A percentile compares a stretch with the other conserved stretches of the same genome.
phyloP scores from a whole-genome alignment of 192 early-diverging fungal genomes.

The Entophlyctis luteolus region DNA sequence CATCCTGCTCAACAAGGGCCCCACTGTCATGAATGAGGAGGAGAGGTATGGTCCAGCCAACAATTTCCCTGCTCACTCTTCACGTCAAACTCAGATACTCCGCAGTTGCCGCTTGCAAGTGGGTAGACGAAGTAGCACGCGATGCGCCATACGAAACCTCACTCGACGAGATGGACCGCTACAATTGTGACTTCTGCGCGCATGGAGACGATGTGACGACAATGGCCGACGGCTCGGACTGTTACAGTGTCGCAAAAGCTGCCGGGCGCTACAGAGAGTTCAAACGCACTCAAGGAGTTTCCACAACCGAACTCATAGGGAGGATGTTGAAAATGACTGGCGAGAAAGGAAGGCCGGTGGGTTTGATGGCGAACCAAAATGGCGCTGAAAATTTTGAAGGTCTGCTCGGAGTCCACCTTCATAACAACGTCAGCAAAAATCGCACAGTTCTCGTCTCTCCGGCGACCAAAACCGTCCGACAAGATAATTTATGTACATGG shows the following conservation, averaged over 20 bases:
- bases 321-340: slow-evolving; percentile 87
- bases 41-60: slow-evolving; percentile 61
- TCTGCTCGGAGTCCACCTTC: slow-evolving; percentile 75
- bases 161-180: slow-evolving; percentile 77
- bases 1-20: slow-evolving; percentile 90
- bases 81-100: slow-evolving; percentile 63
- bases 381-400: slow-evolving; percentile 15
- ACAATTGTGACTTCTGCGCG: slow-evolving; percentile 90
- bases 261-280: slow-evolving; percentile 93
- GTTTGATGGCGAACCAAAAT: neutral
- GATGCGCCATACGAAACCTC: slow-evolving; percentile 91
- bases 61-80: neutral
- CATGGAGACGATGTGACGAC: slow-evolving; percentile 99
- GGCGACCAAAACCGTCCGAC: slow-evolving; percentile 70
- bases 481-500: slow-evolving; percentile 92
- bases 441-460: slow-evolving; percentile 84
- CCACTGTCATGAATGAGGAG: slow-evolving; percentile 93
- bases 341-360: slow-evolving; percentile 15
- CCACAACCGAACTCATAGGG: slow-evolving; percentile 95
- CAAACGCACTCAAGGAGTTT: slow-evolving; percentile 91
- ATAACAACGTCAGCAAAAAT: slow-evolving; percentile 82
- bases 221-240: slow-evolving; percentile 91
- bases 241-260: slow-evolving; percentile 92
- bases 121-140: slow-evolving; percentile 87
- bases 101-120: slow-evolving; percentile 93